These are phyloP conservation scores for Globisporangium apiculatum DNA, from an alignment of 352 stramenopile genomes.

Conservation along the genomic window DNA sequence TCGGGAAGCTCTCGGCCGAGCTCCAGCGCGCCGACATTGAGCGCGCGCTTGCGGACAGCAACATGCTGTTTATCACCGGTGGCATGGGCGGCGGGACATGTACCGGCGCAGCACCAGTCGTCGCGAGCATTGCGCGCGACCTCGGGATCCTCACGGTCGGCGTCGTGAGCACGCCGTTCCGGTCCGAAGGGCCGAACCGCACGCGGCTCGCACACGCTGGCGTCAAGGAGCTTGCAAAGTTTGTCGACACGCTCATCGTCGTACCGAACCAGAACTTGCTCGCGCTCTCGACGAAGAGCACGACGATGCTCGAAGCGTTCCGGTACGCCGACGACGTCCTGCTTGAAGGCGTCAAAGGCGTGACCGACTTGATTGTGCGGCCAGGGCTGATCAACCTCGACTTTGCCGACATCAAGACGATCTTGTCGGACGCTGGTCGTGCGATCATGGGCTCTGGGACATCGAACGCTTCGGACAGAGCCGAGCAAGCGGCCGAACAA, in stretches of 20 bases:
- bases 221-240: slow-evolving; percentile 89
- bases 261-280: slow-evolving; percentile 96
- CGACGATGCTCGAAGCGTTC: slow-evolving; percentile 92
- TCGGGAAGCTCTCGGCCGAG: slow-evolving; percentile 78
- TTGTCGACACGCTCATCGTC: slow-evolving; percentile 95
- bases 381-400: slow-evolving; percentile 96
- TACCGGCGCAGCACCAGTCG: slow-evolving; percentile 89
- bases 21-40: slow-evolving; percentile 88
- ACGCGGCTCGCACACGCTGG: slow-evolving; percentile 91
- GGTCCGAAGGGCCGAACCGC: slow-evolving; percentile 92
- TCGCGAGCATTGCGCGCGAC: slow-evolving; percentile 91
- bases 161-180: slow-evolving; percentile 95
- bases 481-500: slow-evolving; percentile 87
- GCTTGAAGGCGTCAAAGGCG: slow-evolving; percentile 92
- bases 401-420: slow-evolving; percentile 96
- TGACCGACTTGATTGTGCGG: slow-evolving; percentile 95
- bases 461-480: slow-evolving; percentile 64
- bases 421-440: slow-evolving; percentile 91
- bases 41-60: slow-evolving; percentile 84
- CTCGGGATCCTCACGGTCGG: slow-evolving; percentile 92
- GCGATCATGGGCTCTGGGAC: slow-evolving; percentile 94
- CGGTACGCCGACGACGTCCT: slow-evolving; percentile 93
- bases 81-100: slow-evolving; percentile 93
- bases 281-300: slow-evolving; percentile 89
- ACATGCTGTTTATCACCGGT: slow-evolving; percentile 96